These are phyloP conservation scores for Saccharomyces hybrid DNA, from an alignment of 1,139 yeast species.

Conservation along the genomic window DNA sequence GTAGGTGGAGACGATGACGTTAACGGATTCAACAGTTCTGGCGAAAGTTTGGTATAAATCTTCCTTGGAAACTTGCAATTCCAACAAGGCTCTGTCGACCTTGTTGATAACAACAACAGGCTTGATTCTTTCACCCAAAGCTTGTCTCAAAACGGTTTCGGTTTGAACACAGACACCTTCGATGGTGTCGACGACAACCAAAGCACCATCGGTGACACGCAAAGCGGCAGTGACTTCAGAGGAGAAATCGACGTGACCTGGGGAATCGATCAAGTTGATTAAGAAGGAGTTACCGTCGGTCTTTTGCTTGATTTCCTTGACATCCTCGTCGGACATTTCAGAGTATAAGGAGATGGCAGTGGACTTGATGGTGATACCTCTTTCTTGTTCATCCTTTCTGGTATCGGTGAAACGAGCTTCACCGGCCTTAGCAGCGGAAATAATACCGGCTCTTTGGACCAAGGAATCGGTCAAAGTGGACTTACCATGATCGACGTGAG, in stretches of 20 bases:
- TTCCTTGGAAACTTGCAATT: slow-evolving; percentile 98
- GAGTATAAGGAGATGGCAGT: slow-evolving; percentile 97
- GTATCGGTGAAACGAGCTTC: slow-evolving; percentile 99
- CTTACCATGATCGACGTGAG: slow-evolving; percentile 99
- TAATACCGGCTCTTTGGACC: slow-evolving; percentile 98
- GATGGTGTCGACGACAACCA: slow-evolving; percentile 97
- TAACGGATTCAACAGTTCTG: slow-evolving; percentile 98
- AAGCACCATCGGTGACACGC: slow-evolving; percentile 99
- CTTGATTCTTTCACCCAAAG: slow-evolving; percentile 98
- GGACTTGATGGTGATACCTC: slow-evolving; percentile 97
- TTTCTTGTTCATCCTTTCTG: slow-evolving; percentile 99
- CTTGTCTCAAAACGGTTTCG: slow-evolving; percentile 98
- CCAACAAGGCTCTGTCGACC: slow-evolving; percentile 99
- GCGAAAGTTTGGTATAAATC: slow-evolving; percentile 97
- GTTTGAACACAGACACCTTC: slow-evolving; percentile 99
- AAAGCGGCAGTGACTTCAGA: slow-evolving; percentile 99
- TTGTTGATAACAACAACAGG: slow-evolving; percentile 98
- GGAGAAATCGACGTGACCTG: slow-evolving; percentile 99
- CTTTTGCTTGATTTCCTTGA: slow-evolving; percentile 93
- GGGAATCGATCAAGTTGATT: slow-evolving; percentile 97
- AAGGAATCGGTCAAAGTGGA: slow-evolving; percentile 98
- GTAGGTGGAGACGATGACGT: slow-evolving; percentile 96
- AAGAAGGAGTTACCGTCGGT: slow-evolving; percentile 91
- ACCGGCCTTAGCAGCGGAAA: slow-evolving; percentile 99
- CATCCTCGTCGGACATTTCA: slow-evolving; percentile 89